Percentiles rank a stretch among this genome's conserved stretches.
Conservation (phyloP, 768 basidiomycete species). For the Leccinum longicurvipes region DNA sequence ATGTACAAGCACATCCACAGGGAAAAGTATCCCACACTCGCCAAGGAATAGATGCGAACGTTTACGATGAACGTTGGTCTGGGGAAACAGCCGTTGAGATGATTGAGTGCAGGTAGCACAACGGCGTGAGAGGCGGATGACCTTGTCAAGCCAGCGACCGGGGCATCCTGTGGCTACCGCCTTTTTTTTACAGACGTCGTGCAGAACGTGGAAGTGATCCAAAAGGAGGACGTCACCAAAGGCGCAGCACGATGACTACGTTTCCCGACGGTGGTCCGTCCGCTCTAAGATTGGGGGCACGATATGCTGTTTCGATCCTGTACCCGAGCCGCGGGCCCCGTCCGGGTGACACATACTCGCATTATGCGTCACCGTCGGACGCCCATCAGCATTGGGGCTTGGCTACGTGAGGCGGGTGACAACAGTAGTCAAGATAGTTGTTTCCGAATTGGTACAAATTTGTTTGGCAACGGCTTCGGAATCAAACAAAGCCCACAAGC, state of each 20-base stretch:
- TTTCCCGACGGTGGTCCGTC: not conserved
- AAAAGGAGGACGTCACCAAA: not conserved
- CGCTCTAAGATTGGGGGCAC: not conserved
- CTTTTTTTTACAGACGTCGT: not conserved
- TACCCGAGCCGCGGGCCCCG: not conserved
- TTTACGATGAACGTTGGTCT: not conserved
- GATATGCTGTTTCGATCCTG: not conserved
- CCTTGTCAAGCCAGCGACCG: not conserved
- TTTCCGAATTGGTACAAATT: slow-evolving; percentile 7
- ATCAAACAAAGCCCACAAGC: slow-evolving; percentile 24
- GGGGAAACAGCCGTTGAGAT: not conserved
- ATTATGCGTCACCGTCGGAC: not conserved
- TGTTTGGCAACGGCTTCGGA: slow-evolving; percentile 27
- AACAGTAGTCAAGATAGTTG: too few species aligned
- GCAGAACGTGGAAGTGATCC: not conserved
- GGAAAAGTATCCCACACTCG: not conserved
- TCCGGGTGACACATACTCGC: not conserved
- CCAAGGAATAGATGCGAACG: not conserved
- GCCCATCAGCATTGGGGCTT: not conserved
- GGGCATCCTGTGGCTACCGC: not conserved
- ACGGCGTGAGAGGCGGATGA: not conserved
- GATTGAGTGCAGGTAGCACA: not conserved
- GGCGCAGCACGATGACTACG: not conserved
- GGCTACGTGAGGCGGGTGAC: too few species aligned
- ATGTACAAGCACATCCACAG: not conserved